These are phyloP conservation scores for Pseudopithomyces maydicus DNA, from an alignment of 2,329 filamentous ascomycete genomes.

Conservation along the genomic window DNA sequence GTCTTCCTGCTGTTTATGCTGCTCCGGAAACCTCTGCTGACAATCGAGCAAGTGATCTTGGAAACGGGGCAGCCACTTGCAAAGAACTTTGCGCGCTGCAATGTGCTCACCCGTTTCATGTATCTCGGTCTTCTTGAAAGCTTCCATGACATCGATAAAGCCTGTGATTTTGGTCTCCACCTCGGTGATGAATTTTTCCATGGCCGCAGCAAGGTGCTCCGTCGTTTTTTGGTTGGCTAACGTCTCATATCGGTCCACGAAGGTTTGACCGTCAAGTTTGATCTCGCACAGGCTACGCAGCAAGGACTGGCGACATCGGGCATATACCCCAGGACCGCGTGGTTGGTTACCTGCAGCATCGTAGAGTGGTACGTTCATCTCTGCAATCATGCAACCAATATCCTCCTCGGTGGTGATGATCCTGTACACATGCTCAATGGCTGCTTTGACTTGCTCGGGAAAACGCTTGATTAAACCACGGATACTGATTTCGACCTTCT, in stretches of 20 bases:
- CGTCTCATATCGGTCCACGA: background rate
- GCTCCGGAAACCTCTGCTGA: background rate
- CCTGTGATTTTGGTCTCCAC: background rate
- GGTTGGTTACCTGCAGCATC: background rate
- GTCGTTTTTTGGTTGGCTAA: background rate
- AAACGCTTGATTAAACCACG: background rate
- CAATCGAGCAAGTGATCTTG: background rate
- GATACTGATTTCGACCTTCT: background rate
- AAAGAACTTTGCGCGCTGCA: background rate
- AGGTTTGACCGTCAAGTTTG: background rate
- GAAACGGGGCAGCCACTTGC: background rate
- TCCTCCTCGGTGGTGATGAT: constrained; percentile 9
- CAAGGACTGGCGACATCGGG: background rate
- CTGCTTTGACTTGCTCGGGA: background rate
- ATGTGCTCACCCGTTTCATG: background rate
- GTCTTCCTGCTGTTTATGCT: background rate
- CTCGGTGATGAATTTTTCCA: background rate
- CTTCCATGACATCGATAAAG: background rate
- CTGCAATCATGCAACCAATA: constrained; percentile 4
- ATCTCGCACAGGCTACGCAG: background rate
- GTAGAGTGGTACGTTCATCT: background rate
- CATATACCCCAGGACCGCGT: background rate
- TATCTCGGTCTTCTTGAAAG: background rate
- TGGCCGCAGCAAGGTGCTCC: background rate
- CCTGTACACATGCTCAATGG: background rate